Percentiles rank a stretch among this genome's conserved stretches.
phyloP scores from a whole-genome alignment of 1,139 yeast genomes.

The Trichomonascaceae sp. region DNA sequence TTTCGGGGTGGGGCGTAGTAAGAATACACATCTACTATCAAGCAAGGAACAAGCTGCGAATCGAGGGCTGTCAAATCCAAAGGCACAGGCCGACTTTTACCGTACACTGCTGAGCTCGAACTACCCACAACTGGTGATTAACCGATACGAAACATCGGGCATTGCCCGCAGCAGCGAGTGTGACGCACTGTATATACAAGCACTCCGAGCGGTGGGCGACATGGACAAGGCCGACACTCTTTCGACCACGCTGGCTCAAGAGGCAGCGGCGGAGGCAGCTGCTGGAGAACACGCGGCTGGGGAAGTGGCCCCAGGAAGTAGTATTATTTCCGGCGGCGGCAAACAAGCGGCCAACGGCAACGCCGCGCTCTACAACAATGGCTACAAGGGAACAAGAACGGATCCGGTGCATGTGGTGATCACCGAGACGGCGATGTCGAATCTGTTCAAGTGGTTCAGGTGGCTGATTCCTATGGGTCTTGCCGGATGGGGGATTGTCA shows the following conservation, averaged over 20 bases:
- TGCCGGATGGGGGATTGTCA: constrained; percentile 46
- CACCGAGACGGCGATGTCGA: constrained; percentile 66
- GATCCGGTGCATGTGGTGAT: constrained; percentile 89
- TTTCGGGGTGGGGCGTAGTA: too few relatives aligned
- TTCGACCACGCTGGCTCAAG: constrained; percentile 5
- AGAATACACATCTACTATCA: constrained; percentile 7
- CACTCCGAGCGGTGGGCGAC: constrained; percentile 66
- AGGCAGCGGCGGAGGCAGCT: constrained; percentile 16
- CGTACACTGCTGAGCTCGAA: constrained; percentile 55
- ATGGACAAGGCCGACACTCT: constrained; percentile 52
- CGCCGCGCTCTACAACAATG: constrained; percentile 3
- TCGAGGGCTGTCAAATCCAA: constrained; percentile 50
- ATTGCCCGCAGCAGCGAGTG: constrained; percentile 73
- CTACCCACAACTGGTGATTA: constrained; percentile 87
- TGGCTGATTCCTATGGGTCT: constrained; percentile 76
- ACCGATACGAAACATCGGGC: constrained; percentile 85
- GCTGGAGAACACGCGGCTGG: constrained; percentile 2
- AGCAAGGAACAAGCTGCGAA: constrained; percentile 69
- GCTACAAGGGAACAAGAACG: constrained; percentile 26
- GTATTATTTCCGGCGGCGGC: constrained; percentile 4
- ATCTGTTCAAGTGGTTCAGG: constrained; percentile 76
- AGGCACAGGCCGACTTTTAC: constrained; percentile 72
- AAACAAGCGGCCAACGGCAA: constrained; percentile 8
- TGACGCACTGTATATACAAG: constrained; percentile 63
- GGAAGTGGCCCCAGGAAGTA: background rate